Conservation (phyloP, 1,284 basidiomycete genomes). For the Dichomitus squalens region DNA sequence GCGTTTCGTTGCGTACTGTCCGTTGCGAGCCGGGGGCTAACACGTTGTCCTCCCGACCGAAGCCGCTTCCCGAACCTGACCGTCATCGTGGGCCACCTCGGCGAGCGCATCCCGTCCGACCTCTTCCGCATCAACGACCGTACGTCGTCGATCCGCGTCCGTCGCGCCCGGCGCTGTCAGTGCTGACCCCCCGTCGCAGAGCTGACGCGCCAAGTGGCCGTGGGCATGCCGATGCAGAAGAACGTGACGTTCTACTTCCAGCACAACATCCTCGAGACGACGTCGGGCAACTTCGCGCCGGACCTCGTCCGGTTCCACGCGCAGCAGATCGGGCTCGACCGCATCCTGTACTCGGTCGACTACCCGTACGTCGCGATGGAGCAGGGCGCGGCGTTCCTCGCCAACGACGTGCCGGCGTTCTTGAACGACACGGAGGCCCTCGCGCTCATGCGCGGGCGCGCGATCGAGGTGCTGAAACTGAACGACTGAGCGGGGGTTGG, state of each 20-base stretch:
- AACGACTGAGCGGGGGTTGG: conserved; percentile 1
- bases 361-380: conserved; percentile 1
- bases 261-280: conserved; percentile 46
- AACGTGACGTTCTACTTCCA: conserved; percentile 43
- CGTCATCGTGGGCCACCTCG: neutral
- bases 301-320: conserved; percentile 1
- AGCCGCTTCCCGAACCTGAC: neutral
- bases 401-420: neutral
- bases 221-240: conserved; percentile 43
- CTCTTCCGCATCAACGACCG: neutral
- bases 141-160: neutral
- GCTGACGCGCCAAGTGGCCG: conserved; percentile 9
- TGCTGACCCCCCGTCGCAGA: neutral
- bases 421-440: conserved; percentile 3
- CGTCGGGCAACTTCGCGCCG: conserved; percentile 44
- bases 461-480: conserved; percentile 13
- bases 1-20: neutral
- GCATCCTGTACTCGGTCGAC: neutral
- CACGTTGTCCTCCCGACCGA: too few relatives aligned
- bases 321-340: neutral
- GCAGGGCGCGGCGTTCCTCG: neutral
- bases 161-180: too few relatives aligned
- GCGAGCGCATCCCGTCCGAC: neutral
- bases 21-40: neutral
- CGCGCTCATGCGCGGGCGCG: conserved; percentile 7